phyloP scores from a whole-genome alignment of 306 rosid species.

The Castanopsis chinensis region DNA sequence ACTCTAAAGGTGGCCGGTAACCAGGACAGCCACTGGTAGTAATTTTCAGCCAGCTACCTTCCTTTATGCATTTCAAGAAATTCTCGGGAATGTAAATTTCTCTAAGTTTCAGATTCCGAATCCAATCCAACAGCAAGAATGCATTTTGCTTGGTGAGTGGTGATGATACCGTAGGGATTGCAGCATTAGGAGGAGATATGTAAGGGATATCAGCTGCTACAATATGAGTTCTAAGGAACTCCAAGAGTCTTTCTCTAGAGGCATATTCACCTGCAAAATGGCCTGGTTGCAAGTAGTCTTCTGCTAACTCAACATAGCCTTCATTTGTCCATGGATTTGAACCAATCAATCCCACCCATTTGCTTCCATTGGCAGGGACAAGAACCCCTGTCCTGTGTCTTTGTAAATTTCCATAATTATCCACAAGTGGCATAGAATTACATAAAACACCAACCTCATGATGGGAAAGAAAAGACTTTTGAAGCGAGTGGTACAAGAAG shows the following conservation, averaged over 20 bases:
- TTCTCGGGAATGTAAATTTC: conserved; percentile 27
- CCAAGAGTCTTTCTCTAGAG: conserved; percentile 1
- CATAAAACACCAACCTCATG: conserved; percentile 20
- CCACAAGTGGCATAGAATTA: conserved; percentile 53
- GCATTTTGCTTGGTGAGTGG: conserved; percentile 56
- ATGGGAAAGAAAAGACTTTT: conserved; percentile 8
- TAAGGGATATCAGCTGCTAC: conserved; percentile 60
- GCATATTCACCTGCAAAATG: conserved; percentile 36
- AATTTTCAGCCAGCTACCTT: conserved; percentile 64
- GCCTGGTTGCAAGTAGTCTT: conserved; percentile 35
- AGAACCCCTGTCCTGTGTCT: conserved; percentile 29
- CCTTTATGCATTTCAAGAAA: conserved; percentile 51
- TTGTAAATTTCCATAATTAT: conserved; percentile 37
- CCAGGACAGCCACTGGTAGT: conserved; percentile 33
- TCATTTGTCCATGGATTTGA: conserved; percentile 63
- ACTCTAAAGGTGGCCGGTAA: conserved; percentile 54
- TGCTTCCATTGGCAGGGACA: conserved; percentile 67
- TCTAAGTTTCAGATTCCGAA: conserved; percentile 19
- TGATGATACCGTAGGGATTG: conserved; percentile 43
- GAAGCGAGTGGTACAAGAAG: conserved; percentile 51
- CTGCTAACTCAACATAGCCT: conserved; percentile 53
- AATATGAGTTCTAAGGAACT: conserved; percentile 39
- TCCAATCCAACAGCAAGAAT: conserved; percentile 66
- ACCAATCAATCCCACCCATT: conserved; percentile 58
- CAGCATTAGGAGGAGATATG: conserved; percentile 54